A percentile compares a stretch with the other conserved stretches of the same genome.
phyloP scores from a whole-genome alignment of 2,329 filamentous ascomycete species.

The Didymella arachidicola region DNA sequence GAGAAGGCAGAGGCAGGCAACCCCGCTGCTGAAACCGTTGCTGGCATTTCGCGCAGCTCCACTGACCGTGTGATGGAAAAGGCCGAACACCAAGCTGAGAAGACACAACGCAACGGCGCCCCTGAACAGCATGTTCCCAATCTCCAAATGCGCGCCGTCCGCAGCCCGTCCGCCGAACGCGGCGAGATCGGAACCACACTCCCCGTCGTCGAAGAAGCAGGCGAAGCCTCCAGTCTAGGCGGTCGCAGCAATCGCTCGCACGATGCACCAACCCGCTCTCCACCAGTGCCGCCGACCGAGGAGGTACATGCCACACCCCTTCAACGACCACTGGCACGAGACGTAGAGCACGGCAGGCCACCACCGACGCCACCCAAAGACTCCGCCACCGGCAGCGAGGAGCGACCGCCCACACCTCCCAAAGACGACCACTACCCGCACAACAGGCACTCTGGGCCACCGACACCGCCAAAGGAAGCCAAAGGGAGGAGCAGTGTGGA shows the following conservation, averaged over 20 bases:
- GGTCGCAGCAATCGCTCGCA: conserved; percentile 60
- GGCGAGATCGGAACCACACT: conserved; percentile 66
- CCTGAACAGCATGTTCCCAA: conserved; percentile 67
- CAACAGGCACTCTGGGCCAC: conserved; percentile 40
- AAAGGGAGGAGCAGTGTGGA: conserved; percentile 38
- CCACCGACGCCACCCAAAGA: conserved; percentile 54
- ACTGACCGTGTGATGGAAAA: conserved; percentile 64
- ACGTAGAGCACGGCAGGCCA: conserved; percentile 45
- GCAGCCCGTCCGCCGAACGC: conserved; percentile 65
- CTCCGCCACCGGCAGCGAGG: conserved; percentile 40
- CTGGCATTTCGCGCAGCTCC: conserved; percentile 50
- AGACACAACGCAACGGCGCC: conserved; percentile 59
- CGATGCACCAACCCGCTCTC: conserved; percentile 17
- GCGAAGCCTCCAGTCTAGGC: conserved; percentile 74
- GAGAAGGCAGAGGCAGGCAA: conserved; percentile 51
- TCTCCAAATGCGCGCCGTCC: conserved; percentile 65
- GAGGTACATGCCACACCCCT: conserved; percentile 26
- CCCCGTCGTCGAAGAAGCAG: conserved; percentile 90
- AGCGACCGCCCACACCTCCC: conserved; percentile 44
- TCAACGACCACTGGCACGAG: conserved; percentile 32
- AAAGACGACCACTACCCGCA: conserved; percentile 34
- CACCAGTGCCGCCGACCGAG: conserved; percentile 33
- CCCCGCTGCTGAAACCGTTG: conserved; percentile 49
- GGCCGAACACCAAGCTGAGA: conserved; percentile 69
- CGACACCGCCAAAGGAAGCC: conserved; percentile 53